Base-by-base conservation (phyloP, 768 basidiomycete species). In the Mycena chlorophos region DNA sequence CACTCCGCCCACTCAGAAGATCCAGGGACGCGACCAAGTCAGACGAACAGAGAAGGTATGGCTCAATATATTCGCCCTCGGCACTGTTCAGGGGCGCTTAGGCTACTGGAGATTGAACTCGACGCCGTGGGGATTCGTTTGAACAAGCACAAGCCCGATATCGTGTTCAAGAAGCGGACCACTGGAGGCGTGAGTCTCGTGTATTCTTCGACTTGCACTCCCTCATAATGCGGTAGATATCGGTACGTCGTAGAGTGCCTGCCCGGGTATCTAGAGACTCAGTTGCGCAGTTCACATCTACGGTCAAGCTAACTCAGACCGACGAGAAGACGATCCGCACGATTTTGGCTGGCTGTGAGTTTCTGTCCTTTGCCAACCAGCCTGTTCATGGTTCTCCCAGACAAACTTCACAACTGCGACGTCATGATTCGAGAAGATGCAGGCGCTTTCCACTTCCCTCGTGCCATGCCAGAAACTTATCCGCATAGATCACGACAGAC, bases 351-450 rank as follows among this genome's bases (percentile, higher is more conserved):
- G 83, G 91, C 34, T 96, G 94, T 87, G 71, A 58, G 83, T 75
- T 26, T 37, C 40, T 29, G 52, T 40, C 50, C 14, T 37, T 37
- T 37, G n/a, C 34, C 34, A 37, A 37, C 34, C 12, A n/a, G n/a
- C 10, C n/a, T 37, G 34, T 34, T 23, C 3, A 39, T 55, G 6
- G n/a, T 17, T 4, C 56, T 51, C 37, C 4, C 58, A 92, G 90
- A 93, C 69, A 94, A 92, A 71, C 72, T 94, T 26, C 92, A 93
- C 66, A 91, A 96, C 65, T 96, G 94, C 67, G 96, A 99, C 71
- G 88, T 98, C 8, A 96, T 98, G 94, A 93, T 99, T 64, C 82
- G 97, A 67, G 95, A 99, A 78, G 96, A 99, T 73, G 94, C 97
- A 64, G 63, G 79, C 71, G 27, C 37, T 27, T 43, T 52, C 57